Evolutionary conservation across 1,139 yeast species (phyloP), one percentile per base, ranked within the genome.

Genomic region (Lodderomyces beijingensis): DNA sequence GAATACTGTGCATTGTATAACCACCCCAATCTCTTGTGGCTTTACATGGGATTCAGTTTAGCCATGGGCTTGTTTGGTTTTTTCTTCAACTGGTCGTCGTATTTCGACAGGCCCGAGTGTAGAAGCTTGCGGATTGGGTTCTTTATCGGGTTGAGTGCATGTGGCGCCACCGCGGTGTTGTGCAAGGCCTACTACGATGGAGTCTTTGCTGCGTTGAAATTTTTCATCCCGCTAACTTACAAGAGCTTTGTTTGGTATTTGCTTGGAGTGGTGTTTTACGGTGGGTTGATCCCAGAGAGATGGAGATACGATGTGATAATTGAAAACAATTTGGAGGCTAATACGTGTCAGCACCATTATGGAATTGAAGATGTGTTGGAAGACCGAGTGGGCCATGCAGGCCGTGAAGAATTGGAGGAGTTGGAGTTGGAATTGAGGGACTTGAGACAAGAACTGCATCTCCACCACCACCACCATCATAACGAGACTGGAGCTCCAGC

Each of bases 211-310:
- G 67, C 93, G 0, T 49, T 76, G 23, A 44, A 47, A 18, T 75
- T 77, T 50, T 80, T 79, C 50, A 38, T 63, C 4, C 95, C 95
- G 4, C 63, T 86, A 31, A 51, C 69, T 20, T 66, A 64, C 51
- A 77, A 79, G 56, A 76, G 86, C 39, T 70, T 88, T 37, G 58
- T 70, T 4, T 83, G 91, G 77, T 91, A 91, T 51, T 59, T 78
- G 46, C 49, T 74, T 1, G 98, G 98, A 5, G 95, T 89, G 10
- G 75, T 83, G 1, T 85, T 89, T 49, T 91, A 91, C 54, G 95
- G 95, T 8, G 76, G 87, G 3, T 70, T 88, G 37, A 77, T 89
- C 31, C 98, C 98, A 1, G 98, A 91, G 59, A 74, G 94, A 44
- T 85, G 86, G 72, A 71, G 93, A 63, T 65, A 76, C 25, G 93